A percentile compares a stretch with the other conserved stretches of the same genome.
Conservation (phyloP, 495 filamentous ascomycete species). For the Paragyromitra xinjiangensis region DNA sequence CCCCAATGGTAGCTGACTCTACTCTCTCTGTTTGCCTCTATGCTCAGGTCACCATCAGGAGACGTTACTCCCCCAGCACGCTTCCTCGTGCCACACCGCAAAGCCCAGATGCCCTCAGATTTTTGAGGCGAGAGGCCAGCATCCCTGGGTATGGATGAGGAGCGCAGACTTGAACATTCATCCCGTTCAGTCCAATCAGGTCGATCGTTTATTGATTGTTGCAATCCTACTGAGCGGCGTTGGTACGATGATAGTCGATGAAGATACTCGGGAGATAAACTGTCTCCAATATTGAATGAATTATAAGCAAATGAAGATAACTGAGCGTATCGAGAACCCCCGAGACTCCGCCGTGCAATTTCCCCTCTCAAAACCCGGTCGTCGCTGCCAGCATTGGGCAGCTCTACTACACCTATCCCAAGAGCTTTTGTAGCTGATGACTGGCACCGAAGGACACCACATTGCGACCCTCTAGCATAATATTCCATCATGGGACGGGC, state of each 20-base stretch:
- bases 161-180: slow-evolving; percentile 21
- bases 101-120: slow-evolving; percentile 13
- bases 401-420: background rate
- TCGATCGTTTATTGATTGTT: slow-evolving; percentile 18
- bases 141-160: slow-evolving; percentile 29
- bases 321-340: slow-evolving; percentile 11
- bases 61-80: background rate
- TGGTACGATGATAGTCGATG: slow-evolving; percentile 1
- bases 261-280: slow-evolving; percentile 1
- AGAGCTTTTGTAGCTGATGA: background rate
- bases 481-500: slow-evolving; percentile 27
- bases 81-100: background rate
- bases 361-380: slow-evolving; percentile 11
- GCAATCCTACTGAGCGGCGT: slow-evolving; percentile 9
- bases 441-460: background rate
- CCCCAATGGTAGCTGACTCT: slow-evolving; percentile 21
- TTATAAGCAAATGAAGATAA: background rate
- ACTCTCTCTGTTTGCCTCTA: slow-evolving; percentile 15
- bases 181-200: slow-evolving; percentile 49
- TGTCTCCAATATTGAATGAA: background rate
- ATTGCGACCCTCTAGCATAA: slow-evolving; percentile 11
- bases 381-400: background rate
- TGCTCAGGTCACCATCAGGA: slow-evolving; percentile 7
- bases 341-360: slow-evolving; percentile 11
- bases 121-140: slow-evolving; percentile 19